Base-by-base conservation (phyloP, 345 rosid species). In the Citrus inodora region DNA sequence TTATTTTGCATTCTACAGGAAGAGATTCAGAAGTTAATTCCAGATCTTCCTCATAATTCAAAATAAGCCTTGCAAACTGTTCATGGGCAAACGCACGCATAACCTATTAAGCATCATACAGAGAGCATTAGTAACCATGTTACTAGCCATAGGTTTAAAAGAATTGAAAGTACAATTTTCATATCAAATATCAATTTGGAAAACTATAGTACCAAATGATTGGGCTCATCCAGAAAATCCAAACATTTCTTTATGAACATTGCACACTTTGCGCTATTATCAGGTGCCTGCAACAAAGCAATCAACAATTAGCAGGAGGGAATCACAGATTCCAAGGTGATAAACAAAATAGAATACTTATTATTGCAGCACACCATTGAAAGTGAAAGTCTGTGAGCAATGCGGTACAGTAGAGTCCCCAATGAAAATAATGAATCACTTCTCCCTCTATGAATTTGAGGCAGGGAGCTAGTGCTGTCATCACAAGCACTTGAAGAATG, bases 31-130 rank as follows among this genome's bases (percentile, higher is more conserved):
- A 87, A 25, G 82, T 80, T 82, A 90, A 83, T 81, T 89, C 94
- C 67, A 86, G 53, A 80, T 86, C 92, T 61, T 92, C 92, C 17
- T 87, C 95, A 82, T 86, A 81, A 82, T 84, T 88, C 80, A 95
- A 84, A 79, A 95, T 92, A 58, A 95, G 96, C 84, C 99, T 86
- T 63, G 99, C 99, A 81, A 90, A 95, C 79, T 95, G 97, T 75
- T 95, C 99, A 72, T 95, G 99, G 76, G 99, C 99, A 79, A 80
- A 87, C 67, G 99, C 97, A 56, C 99, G 97, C 42, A 95, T 92
- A 78, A 93, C 96, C 98, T 95, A 83, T 79, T 81, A 71, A 79
- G 42, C 70, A 82, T 33, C 35, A 78, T 72, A 77, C 53, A 62
- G 71, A 40, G 32, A 40, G 42, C 16, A 58, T 76, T 56, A 83